These are phyloP conservation scores for Metschnikowia rubicola DNA, from an alignment of 805 yeast genomes.

Conservation along the genomic window DNA sequence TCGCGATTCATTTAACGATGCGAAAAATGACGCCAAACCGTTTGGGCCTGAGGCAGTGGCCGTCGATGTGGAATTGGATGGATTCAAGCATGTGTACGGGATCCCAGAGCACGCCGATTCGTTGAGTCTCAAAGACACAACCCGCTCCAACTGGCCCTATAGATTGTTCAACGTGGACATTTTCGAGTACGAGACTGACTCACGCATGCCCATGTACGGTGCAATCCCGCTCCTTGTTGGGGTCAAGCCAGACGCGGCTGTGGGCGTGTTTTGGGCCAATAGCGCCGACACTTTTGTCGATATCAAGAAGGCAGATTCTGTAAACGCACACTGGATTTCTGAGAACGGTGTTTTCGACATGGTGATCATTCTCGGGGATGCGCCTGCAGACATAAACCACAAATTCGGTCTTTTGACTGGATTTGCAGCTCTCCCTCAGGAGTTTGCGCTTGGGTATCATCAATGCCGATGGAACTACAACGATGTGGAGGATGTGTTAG, in stretches of 20 bases:
- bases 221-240: constrained; percentile 86
- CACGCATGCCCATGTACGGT: constrained; percentile 92
- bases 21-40: constrained; percentile 60
- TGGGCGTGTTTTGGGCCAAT: constrained; percentile 88
- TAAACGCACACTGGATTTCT: constrained; percentile 86
- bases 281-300: constrained; percentile 92
- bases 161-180: constrained; percentile 90
- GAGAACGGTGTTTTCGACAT: constrained; percentile 85
- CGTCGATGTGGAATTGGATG: constrained; percentile 64
- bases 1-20: constrained; percentile 67
- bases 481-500: constrained; percentile 80
- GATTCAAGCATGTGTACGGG: constrained; percentile 73
- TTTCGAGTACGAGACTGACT: constrained; percentile 83
- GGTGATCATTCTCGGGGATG: constrained; percentile 58
- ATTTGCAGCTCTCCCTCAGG: constrained; percentile 63
- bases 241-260: constrained; percentile 50
- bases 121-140: constrained; percentile 69
- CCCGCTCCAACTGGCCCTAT: constrained; percentile 61
- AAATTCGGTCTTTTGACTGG: constrained; percentile 75
- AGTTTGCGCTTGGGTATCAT: constrained; percentile 84
- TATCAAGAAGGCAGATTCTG: constrained; percentile 42
- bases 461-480: constrained; percentile 98
- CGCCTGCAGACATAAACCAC: constrained; percentile 52
- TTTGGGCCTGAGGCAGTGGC: constrained; percentile 90
- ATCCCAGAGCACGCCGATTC: constrained; percentile 95